phyloP scores from a whole-genome alignment of 441 rosid genomes.

The Codiaeum variegatum region DNA sequence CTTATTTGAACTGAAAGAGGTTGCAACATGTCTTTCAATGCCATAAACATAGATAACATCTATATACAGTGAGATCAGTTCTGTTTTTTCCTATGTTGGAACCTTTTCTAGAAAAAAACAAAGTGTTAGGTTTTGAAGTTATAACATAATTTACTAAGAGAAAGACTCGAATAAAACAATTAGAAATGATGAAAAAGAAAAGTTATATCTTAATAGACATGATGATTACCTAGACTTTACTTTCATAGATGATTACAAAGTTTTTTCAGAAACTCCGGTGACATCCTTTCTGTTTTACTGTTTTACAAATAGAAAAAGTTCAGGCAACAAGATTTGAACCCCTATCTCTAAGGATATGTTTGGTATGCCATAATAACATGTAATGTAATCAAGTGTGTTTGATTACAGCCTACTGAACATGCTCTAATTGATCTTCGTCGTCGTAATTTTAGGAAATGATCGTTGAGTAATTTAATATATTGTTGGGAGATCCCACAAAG shows the following conservation, averaged over 20 bases:
- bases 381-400: too few species aligned
- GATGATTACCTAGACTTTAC: constrained; percentile 21
- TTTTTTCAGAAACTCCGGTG: constrained; percentile 10
- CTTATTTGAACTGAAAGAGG: constrained; percentile 13
- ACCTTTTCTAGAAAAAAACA: neutral
- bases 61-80: neutral
- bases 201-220: constrained; percentile 15
- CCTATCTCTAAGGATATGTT: too few species aligned
- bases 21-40: constrained; percentile 17
- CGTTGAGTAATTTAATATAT: constrained; percentile 34
- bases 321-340: neutral
- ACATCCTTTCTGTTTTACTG: constrained; percentile 6
- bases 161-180: neutral
- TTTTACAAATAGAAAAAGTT: constrained; percentile 2
- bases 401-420: too few species aligned
- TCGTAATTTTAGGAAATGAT: constrained; percentile 13
- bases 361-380: too few species aligned
- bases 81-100: neutral
- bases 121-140: neutral
- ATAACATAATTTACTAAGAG: neutral
- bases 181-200: constrained; percentile 8
- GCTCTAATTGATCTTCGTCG: constrained; percentile 14
- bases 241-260: constrained; percentile 6
- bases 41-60: constrained; percentile 16
- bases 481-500: constrained; percentile 75